phyloP scores from a whole-genome alignment of 1,284 basidiomycete genomes.

The Ceratobasidium papillatum region DNA sequence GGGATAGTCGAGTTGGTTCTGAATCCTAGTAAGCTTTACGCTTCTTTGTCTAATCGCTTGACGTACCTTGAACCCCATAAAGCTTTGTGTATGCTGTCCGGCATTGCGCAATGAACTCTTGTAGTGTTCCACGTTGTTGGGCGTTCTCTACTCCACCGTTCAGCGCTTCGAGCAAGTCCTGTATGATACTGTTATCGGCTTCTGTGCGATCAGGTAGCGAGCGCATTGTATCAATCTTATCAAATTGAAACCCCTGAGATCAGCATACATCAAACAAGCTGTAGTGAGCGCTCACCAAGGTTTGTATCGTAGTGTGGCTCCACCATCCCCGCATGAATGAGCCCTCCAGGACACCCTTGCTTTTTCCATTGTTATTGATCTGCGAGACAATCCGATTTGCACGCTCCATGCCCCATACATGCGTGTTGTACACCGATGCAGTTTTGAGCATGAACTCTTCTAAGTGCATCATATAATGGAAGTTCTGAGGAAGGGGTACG shows the following conservation, averaged over 20 bases:
- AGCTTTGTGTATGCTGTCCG: not conserved
- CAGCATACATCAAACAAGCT: not conserved
- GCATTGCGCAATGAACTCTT: not conserved
- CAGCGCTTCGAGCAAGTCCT: not conserved
- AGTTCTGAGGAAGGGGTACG: not conserved
- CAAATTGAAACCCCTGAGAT: not conserved
- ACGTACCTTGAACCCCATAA: not conserved
- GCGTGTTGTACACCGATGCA: slow-evolving; percentile 22
- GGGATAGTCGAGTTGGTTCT: not conserved
- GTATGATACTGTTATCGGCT: not conserved
- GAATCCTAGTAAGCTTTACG: not conserved
- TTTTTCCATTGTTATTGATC: slow-evolving; percentile 28
- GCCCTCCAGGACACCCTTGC: not conserved
- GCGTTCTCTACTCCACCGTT: slow-evolving; percentile 10
- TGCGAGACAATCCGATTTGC: not conserved
- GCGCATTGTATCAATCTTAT: not conserved
- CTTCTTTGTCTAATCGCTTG: too few species aligned
- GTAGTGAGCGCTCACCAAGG: not conserved
- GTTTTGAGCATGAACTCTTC: slow-evolving; percentile 26
- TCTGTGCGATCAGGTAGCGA: not conserved
- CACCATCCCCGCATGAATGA: slow-evolving; percentile 26
- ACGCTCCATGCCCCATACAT: slow-evolving; percentile 13
- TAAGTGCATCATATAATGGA: slow-evolving; percentile 24
- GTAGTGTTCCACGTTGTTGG: not conserved
- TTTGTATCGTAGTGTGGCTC: not conserved